phyloP scores from a whole-genome alignment of 139 green algal species.

The Chlamydomonas schloesseri region DNA sequence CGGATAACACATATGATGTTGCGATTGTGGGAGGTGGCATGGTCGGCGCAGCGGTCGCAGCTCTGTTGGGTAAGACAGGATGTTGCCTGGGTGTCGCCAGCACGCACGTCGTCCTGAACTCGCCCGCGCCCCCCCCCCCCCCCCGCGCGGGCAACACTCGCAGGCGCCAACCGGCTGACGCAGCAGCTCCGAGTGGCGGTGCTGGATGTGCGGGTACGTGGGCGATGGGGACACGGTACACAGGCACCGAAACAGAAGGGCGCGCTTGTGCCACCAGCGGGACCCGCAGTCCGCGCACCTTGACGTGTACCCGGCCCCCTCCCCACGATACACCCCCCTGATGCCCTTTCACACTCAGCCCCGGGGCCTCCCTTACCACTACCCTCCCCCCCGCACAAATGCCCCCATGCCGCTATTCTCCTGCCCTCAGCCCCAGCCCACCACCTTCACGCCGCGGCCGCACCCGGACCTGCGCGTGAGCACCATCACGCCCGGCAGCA shows the following conservation, averaged over 20 bases:
- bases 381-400: too few relatives aligned
- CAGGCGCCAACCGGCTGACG: slow-evolving; percentile 70
- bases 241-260: too few relatives aligned
- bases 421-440: slow-evolving; percentile 44
- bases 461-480: slow-evolving; percentile 76
- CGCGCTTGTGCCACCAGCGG: too few relatives aligned
- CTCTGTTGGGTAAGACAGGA: slow-evolving; percentile 76
- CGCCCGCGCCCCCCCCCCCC: neutral
- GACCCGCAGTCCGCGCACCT: too few relatives aligned
- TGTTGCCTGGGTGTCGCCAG: too few relatives aligned
- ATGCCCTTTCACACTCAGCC: too few relatives aligned
- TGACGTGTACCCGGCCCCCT: too few relatives aligned
- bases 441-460: neutral
- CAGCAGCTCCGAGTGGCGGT: slow-evolving; percentile 64
- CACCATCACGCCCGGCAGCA: slow-evolving; percentile 80
- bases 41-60: slow-evolving; percentile 78
- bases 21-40: slow-evolving; percentile 82
- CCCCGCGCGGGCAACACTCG: neutral
- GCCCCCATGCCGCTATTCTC: too few relatives aligned
- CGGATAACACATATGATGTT: slow-evolving; percentile 63
- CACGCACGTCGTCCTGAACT: too few relatives aligned
- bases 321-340: too few relatives aligned
- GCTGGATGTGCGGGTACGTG: slow-evolving; percentile 71
- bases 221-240: too few relatives aligned
- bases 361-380: too few relatives aligned